Conservation (phyloP, 768 basidiomycete species). For the Daedaleopsis sinensis region DNA sequence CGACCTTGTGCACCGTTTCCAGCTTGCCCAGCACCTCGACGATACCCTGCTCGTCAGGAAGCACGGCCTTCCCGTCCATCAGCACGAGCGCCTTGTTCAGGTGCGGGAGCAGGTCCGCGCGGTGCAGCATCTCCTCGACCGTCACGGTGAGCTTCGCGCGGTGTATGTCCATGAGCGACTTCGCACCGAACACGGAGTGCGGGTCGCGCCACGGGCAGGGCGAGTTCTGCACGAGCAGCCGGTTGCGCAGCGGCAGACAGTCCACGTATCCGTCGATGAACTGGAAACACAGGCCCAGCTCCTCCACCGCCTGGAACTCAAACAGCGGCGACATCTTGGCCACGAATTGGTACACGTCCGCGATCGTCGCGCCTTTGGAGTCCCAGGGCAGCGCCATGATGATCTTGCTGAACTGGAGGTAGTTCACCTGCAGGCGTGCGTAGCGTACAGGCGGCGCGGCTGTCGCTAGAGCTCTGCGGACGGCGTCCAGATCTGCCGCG, state of each 20-base stretch:
- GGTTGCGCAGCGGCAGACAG: conserved; percentile 47
- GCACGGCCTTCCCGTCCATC: conserved; percentile 26
- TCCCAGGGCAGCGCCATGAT: conserved; percentile 46
- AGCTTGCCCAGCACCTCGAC: conserved; percentile 37
- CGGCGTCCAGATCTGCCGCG: conserved; percentile 58
- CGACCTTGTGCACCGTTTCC: conserved; percentile 76
- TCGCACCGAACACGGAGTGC: conserved; percentile 36
- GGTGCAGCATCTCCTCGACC: conserved; percentile 39
- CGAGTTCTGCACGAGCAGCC: conserved; percentile 47
- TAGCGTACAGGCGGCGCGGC: conserved; percentile 52
- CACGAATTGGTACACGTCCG: conserved; percentile 53
- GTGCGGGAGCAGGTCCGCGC: conserved; percentile 40
- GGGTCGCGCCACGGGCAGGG: conserved; percentile 58
- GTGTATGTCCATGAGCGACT: conserved; percentile 47
- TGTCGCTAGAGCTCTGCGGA: conserved; percentile 56
- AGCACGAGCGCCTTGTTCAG: conserved; percentile 46
- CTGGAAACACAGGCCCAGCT: conserved; percentile 35
- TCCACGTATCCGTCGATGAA: conserved; percentile 46
- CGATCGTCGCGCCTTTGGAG: conserved; percentile 44
- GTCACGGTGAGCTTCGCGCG: conserved; percentile 44
- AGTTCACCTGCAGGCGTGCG: conserved; percentile 49
- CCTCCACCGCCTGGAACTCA: conserved; percentile 37
- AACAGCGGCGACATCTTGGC: conserved; percentile 47
- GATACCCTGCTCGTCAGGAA: conserved; percentile 1
- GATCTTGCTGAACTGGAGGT: conserved; percentile 30